Evolutionary conservation across 441 rosid species (phyloP).

Genomic region (Raphanus hybrid): DNA sequence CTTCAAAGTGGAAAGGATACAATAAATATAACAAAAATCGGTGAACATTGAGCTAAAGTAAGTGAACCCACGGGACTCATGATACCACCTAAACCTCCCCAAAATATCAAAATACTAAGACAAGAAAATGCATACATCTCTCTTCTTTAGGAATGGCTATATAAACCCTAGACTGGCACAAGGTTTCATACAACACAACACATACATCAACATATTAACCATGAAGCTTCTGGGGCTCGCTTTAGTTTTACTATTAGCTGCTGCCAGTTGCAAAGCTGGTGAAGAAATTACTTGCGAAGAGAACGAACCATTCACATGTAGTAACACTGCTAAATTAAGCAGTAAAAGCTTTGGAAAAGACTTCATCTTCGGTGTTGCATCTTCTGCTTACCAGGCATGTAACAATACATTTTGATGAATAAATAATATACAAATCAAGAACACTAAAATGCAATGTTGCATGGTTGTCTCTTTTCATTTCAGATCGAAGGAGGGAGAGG

Average conservation of each 20-base stretch:
- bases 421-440: not conserved
- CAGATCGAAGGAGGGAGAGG: constrained; percentile 36
- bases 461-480: constrained; percentile 4
- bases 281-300: constrained; percentile 14
- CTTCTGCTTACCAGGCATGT: constrained; percentile 41
- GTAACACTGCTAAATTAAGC: constrained; percentile 1
- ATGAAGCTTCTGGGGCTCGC: not conserved
- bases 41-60: not conserved
- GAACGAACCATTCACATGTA: constrained; percentile 14
- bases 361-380: constrained; percentile 34
- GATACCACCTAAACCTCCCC: not conserved
- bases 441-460: not conserved
- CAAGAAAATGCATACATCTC: not conserved
- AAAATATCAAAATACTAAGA: not conserved
- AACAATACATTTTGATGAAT: not conserved
- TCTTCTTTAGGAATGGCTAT: constrained; percentile 6
- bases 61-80: not conserved
- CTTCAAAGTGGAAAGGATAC: not conserved
- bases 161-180: constrained; percentile 12
- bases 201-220: not conserved
- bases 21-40: not conserved
- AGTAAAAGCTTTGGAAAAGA: not conserved
- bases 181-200: constrained; percentile 10
- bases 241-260: constrained; percentile 14
- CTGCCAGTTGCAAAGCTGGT: constrained; percentile 14